phyloP scores from a whole-genome alignment of 176 grass and related monocot species.

The Oryza officinalis region DNA sequence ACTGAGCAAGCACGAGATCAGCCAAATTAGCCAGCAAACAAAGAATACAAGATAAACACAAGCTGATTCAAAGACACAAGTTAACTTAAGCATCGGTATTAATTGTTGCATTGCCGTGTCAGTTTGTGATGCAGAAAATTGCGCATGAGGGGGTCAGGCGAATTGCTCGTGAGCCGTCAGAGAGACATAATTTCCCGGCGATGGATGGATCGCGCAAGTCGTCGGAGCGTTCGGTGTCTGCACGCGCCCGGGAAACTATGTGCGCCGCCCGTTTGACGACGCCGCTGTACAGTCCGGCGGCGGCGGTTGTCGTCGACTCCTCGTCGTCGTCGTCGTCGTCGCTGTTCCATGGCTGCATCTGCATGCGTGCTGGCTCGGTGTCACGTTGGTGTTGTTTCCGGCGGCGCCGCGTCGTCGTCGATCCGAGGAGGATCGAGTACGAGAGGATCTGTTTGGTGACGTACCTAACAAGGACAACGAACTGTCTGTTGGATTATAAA shows the following conservation, averaged over 20 bases:
- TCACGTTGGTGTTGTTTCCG: too few relatives aligned
- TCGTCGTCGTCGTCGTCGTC: too few relatives aligned
- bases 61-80: neutral
- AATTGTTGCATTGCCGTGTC: neutral
- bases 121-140: neutral
- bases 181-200: neutral
- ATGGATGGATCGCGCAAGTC: neutral
- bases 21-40: neutral
- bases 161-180: neutral
- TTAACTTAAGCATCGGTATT: neutral
- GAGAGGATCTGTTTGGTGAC: too few relatives aligned
- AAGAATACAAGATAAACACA: neutral
- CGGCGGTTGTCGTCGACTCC: too few relatives aligned
- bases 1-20: neutral
- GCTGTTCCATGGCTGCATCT: too few relatives aligned
- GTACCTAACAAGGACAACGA: too few relatives aligned
- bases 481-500: too few relatives aligned
- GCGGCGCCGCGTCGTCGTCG: too few relatives aligned
- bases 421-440: too few relatives aligned
- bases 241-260: neutral
- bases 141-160: neutral
- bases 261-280: neutral
- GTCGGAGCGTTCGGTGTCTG: neutral
- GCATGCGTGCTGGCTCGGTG: too few relatives aligned
- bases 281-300: neutral